These are phyloP conservation scores for Chlamydomonas reinhardtii DNA, from an alignment of 163 green algal species.

Conservation along the genomic window DNA sequence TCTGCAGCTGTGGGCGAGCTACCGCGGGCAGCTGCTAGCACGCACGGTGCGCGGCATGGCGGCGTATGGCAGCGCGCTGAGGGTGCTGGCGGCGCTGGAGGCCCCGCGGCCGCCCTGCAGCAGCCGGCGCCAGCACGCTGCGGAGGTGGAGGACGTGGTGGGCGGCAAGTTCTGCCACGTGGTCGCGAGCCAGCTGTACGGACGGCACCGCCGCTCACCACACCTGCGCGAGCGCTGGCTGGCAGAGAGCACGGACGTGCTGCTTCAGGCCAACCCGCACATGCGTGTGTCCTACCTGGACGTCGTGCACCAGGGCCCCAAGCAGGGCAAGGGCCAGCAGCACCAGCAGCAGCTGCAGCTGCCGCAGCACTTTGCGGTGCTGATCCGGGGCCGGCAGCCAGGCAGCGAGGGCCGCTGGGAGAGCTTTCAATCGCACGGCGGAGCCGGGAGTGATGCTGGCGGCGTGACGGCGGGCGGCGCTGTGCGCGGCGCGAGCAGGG, in stretches of 20 bases:
- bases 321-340: background rate
- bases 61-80: constrained; percentile 60
- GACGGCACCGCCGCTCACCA: constrained; percentile 50
- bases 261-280: constrained; percentile 65
- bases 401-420: constrained; percentile 11
- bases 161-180: constrained; percentile 73
- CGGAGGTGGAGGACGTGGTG: constrained; percentile 66
- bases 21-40: constrained; percentile 66
- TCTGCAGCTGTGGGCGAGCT: constrained; percentile 63
- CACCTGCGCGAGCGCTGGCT: constrained; percentile 67
- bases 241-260: constrained; percentile 69
- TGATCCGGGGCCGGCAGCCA: constrained; percentile 50
- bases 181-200: constrained; percentile 68
- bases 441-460: background rate
- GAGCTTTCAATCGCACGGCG: background rate
- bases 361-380: constrained; percentile 56
- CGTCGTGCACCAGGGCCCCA: background rate
- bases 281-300: constrained; percentile 69
- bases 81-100: constrained; percentile 69
- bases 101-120: constrained; percentile 53
- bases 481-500: constrained; percentile 37
- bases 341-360: background rate
- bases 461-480: too few relatives aligned
- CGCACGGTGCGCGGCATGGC: constrained; percentile 68
- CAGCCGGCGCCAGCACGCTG: constrained; percentile 53